phyloP scores from a whole-genome alignment of 305 asterid genomes.

The Fraxinus platypoda region DNA sequence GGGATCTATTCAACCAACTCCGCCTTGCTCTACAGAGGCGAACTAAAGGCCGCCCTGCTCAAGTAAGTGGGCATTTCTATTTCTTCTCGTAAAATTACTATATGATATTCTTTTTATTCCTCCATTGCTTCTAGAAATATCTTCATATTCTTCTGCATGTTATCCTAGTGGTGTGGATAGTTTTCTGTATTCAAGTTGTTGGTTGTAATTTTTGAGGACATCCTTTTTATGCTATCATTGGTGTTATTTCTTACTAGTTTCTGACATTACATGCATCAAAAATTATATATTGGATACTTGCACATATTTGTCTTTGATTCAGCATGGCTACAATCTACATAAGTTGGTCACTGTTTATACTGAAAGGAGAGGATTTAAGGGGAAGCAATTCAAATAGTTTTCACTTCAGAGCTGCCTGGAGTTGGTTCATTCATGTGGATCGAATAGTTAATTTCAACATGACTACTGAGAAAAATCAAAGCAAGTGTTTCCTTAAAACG shows the following conservation, averaged over 20 bases:
- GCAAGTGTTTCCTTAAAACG: background rate
- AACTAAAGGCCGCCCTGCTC: conserved; percentile 79
- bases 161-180: background rate
- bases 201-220: background rate
- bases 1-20: conserved; percentile 94
- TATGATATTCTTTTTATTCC: background rate
- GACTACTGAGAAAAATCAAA: background rate
- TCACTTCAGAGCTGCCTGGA: background rate
- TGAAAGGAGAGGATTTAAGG: background rate
- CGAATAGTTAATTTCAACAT: background rate
- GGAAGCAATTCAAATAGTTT: background rate
- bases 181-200: background rate
- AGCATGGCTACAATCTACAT: background rate
- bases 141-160: background rate
- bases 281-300: background rate
- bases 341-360: background rate
- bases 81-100: background rate
- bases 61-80: conserved; percentile 42
- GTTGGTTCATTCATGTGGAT: background rate
- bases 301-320: background rate
- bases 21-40: conserved; percentile 87
- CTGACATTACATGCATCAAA: background rate
- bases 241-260: background rate
- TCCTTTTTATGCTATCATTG: background rate
- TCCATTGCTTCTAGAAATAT: conserved; percentile 14